Conservation (phyloP, 345 rosid genomes). For the Euclidium syriacum region DNA sequence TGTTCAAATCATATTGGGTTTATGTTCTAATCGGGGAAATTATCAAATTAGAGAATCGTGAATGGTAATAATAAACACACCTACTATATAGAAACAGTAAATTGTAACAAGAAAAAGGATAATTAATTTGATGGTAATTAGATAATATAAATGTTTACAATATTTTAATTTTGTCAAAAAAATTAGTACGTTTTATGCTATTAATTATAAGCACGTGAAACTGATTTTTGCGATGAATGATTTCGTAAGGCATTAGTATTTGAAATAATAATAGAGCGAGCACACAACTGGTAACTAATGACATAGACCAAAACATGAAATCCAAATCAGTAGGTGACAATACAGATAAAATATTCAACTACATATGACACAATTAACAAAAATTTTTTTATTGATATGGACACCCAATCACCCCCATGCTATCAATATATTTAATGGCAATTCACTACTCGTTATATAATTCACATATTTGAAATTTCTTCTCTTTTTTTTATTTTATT, state of each 20-base stretch:
- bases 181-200: too few relatives aligned
- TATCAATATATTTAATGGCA: neutral
- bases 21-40: neutral
- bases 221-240: neutral
- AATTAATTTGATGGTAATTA: too few relatives aligned
- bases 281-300: neutral
- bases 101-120: too few relatives aligned
- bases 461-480: neutral
- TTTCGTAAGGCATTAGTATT: neutral
- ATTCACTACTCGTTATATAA: neutral
- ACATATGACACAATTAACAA: neutral
- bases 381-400: conserved; percentile 7
- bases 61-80: too few relatives aligned
- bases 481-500: neutral
- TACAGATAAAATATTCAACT: neutral
- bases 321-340: neutral
- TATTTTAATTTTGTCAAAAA: too few relatives aligned
- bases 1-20: neutral
- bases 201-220: neutral
- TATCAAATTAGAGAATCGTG: too few relatives aligned
- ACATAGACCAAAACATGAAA: neutral
- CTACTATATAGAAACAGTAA: too few relatives aligned
- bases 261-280: neutral
- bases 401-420: conserved; percentile 14
- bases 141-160: too few relatives aligned